phyloP scores from a whole-genome alignment of 495 filamentous ascomycete species.

The Aspergillus sclerotioniger region DNA sequence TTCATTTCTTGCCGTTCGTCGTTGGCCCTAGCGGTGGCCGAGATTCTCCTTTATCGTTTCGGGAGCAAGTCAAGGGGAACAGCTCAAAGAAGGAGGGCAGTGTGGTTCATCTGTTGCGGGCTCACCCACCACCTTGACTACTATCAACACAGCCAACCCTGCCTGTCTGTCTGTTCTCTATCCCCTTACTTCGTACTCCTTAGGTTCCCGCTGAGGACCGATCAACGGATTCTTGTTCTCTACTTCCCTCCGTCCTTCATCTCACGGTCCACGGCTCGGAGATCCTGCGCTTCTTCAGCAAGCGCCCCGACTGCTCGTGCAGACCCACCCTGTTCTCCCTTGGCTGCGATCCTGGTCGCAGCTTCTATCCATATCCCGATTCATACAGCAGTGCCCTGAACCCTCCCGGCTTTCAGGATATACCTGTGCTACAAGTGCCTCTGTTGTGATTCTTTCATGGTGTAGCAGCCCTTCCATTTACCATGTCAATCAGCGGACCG shows the following conservation, averaged over 20 bases:
- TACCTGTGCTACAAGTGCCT: neutral
- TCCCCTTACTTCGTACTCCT: neutral
- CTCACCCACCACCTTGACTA: neutral
- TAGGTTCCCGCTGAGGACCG: conserved; percentile 1
- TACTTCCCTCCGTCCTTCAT: conserved; percentile 5
- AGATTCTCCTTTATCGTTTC: conserved; percentile 18
- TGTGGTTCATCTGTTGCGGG: conserved; percentile 12
- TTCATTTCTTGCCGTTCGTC: conserved; percentile 21
- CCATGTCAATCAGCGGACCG: conserved; percentile 45
- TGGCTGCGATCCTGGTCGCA: conserved; percentile 15
- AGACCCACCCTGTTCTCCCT: conserved; percentile 38
- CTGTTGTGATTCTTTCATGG: conserved; percentile 17
- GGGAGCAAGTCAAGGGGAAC: conserved; percentile 5
- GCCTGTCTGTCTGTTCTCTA: neutral
- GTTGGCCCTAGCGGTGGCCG: conserved; percentile 18
- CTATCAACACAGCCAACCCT: neutral
- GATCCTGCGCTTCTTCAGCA: conserved; percentile 30
- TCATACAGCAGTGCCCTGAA: conserved; percentile 1
- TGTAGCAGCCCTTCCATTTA: conserved; percentile 22
- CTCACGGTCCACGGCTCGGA: conserved; percentile 12
- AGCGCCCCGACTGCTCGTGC: conserved; percentile 32
- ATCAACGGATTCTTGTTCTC: conserved; percentile 10
- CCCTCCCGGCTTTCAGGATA: neutral
- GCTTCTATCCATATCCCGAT: conserved; percentile 6
- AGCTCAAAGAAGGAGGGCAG: conserved; percentile 7